Evolutionary conservation across 208 protist species (phyloP), one percentile per base, ranked within the genome.

Genomic region (Acanthamoeba sp.): DNA sequence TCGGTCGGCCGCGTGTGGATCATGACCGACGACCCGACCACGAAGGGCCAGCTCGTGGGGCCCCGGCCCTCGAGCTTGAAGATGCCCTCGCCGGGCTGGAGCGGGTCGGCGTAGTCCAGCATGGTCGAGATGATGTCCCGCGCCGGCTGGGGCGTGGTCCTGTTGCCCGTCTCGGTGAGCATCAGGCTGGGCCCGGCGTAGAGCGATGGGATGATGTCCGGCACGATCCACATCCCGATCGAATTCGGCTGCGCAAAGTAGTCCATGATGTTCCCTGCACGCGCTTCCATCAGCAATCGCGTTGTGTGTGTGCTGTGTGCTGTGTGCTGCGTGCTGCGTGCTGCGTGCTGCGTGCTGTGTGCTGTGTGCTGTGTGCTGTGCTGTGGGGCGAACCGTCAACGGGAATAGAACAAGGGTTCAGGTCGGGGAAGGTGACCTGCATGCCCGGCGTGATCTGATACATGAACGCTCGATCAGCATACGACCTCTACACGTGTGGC

Each of bases 191-290:
- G 73, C 7, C 73, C 73, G 42, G 73, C 73, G 73, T 84, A 84
- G 73, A 34, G 40, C 42, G 73, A 84, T 0, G 73, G 73, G 42
- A 84, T 84, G 73, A 84, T 84, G 27, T 84, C 73, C 40, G 73
- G 73, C 40, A 84, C 73, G 29, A 84, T 55, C 73, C 73, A 84
- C 73, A 84, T 84, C 9, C 73, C 73, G 27, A 84, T 45, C 40
- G 73, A 45, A 34, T 84, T 84, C 38, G 73, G 73, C n/a, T 84
- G 73, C 16, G 27, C 42, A 40, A 84, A 84, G 3, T 20, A 3
- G 40, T 84, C 73, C 73, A 84, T 76, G n/a, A 76, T 76, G 34
- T 76, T 76, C 1, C 66, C 66, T 76, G n/a, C 73, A 45, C 2
- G 1, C 57, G 29, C 9, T 22, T 34, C n/a, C 9, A n/a, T n/a